Evolutionary conservation across 1,284 basidiomycete species (phyloP), one percentile per base, ranked within the genome.

Genomic region (Wallemia mellicola): DNA sequence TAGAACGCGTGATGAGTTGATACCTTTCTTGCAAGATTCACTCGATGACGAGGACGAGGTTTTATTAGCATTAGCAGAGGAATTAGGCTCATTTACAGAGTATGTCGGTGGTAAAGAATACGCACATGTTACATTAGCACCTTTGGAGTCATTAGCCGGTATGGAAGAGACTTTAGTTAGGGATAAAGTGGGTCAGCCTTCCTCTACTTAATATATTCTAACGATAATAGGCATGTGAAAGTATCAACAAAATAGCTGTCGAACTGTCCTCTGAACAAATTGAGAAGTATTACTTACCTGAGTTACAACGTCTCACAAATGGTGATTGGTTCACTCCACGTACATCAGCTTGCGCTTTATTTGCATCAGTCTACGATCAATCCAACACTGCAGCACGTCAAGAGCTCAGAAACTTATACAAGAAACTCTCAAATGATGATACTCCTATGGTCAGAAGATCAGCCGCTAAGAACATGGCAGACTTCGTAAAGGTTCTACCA

Each of bases 321-420:
- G 94, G 91, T 61, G 94, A 98, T 72, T 99, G 94, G 94, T 98
- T 98, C 74, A 98, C 94, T n/a, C 92, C 89, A 28, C 79, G 92
- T 63, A 94, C 89, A 54, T 95, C 92, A 54, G 86, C 94, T 55
- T 89, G 89, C 61, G 86, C 91, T 1, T 77, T 99, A 28, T 98
- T 89, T 69, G 80, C 88, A 11, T 81, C 89, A n/a, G 85, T 87
- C 25, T 99, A 98, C 70, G 74, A 80, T 28, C 80, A 79, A 66
- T 84, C 86, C 15, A 77, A 81, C 1, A 70, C 80, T 19, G 67
- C 75, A 54, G 75, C 82, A 60, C 88, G 95, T 70, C 86, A 88
- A 61, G 92, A 96, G 60, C 74, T 98, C 66, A 79, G 91, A 64
- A 84, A 83, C 70, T 79, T 83, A 62, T 99, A 86, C 66, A 76